Evolutionary conservation across 192 early-diverging fungal genomes (phyloP).

Genomic region (Thoreauomyces humboldtii): DNA sequence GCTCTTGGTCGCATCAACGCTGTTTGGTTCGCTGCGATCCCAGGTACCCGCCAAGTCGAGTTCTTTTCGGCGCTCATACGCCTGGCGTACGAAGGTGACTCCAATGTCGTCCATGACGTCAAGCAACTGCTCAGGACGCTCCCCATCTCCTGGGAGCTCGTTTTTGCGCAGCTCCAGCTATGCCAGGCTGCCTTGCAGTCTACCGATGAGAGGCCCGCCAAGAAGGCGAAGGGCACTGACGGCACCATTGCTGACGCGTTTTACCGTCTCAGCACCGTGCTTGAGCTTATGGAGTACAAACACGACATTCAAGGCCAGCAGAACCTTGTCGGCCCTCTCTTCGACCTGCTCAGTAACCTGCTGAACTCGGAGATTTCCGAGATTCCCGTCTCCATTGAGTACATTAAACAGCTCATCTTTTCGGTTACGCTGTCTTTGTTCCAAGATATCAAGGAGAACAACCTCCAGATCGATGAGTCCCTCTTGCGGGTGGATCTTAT

Average conservation of each 20-base stretch:
- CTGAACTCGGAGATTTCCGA: conserved; percentile 35
- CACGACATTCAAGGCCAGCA: conserved; percentile 43
- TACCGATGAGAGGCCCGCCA: conserved; percentile 10
- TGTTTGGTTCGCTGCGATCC: conserved; percentile 30
- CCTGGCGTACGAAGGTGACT: conserved; percentile 43
- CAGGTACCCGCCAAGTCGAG: conserved; percentile 36
- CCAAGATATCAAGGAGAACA: conserved; percentile 29
- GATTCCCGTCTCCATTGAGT: conserved; percentile 55
- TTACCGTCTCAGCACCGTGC: conserved; percentile 38
- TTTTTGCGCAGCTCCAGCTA: conserved; percentile 11
- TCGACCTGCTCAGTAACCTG: conserved; percentile 67
- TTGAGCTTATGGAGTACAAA: conserved; percentile 77
- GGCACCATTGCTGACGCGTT: conserved; percentile 11
- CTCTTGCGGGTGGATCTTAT: conserved; percentile 80
- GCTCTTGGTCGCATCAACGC: conserved; percentile 17
- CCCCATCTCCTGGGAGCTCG: conserved; percentile 36
- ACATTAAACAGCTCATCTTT: conserved; percentile 84
- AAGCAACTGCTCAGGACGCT: conserved; percentile 55
- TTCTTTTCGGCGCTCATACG: conserved; percentile 53
- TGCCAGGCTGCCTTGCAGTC: conserved; percentile 9
- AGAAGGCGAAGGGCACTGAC: conserved; percentile 14
- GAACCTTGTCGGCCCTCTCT: conserved; percentile 65
- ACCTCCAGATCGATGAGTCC: conserved; percentile 53
- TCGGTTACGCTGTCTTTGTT: conserved; percentile 47
- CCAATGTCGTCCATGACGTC: conserved; percentile 26